Evolutionary conservation across 2,329 filamentous ascomycete species (phyloP).

Genomic region (Penicillium thymicola): DNA sequence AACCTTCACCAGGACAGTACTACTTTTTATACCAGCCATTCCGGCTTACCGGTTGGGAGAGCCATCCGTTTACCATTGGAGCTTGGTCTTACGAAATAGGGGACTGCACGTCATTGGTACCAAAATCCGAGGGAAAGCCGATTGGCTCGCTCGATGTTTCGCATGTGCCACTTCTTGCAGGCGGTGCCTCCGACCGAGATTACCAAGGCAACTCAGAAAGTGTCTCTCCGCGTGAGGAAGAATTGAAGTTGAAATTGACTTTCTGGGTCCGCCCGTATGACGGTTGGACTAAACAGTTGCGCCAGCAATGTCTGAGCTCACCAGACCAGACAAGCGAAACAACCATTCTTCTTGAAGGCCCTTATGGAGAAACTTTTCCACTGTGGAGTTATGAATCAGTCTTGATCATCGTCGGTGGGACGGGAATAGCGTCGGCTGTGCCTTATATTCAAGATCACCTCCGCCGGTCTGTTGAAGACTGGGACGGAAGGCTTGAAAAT

Average conservation of each 20-base stretch:
- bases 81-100: conserved; percentile 25
- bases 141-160: conserved; percentile 15
- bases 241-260: conserved; percentile 36
- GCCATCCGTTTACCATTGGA: conserved; percentile 51
- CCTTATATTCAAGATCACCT: conserved; percentile 42
- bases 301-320: conserved; percentile 32
- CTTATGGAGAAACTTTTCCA: conserved; percentile 46
- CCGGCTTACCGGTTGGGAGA: conserved; percentile 48
- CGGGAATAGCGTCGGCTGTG: conserved; percentile 44
- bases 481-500: conserved; percentile 1
- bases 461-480: conserved; percentile 9
- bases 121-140: neutral
- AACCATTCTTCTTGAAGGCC: conserved; percentile 49
- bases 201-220: neutral
- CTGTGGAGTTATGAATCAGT: conserved; percentile 50
- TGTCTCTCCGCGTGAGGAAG: neutral
- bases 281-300: conserved; percentile 51
- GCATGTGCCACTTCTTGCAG: conserved; percentile 28
- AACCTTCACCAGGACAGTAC: conserved; percentile 46
- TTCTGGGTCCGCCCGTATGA: conserved; percentile 52
- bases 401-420: conserved; percentile 47
- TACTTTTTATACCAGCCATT: conserved; percentile 51
- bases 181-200: conserved; percentile 1
- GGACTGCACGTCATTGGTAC: neutral
- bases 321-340: conserved; percentile 25